These are phyloP conservation scores for Cryomyces minteri DNA, from an alignment of 495 filamentous ascomycete genomes.

Conservation along the genomic window DNA sequence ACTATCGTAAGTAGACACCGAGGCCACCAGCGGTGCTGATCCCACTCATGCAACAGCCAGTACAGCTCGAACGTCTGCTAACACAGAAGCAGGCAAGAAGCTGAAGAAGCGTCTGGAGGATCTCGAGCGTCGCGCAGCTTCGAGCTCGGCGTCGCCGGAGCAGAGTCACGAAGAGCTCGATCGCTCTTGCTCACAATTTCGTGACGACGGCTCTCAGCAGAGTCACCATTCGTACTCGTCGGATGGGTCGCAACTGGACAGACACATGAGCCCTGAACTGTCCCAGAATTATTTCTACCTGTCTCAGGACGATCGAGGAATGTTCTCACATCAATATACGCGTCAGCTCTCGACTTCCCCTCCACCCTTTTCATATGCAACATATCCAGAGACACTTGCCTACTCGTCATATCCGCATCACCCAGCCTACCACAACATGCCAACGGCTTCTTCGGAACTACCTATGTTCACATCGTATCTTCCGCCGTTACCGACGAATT, in stretches of 20 bases:
- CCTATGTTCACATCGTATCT: neutral
- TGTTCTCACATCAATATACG: conserved; percentile 53
- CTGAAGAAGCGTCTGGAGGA: conserved; percentile 95
- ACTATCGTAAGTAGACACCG: conserved; percentile 64
- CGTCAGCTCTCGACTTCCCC: conserved; percentile 50
- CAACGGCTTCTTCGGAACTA: conserved; percentile 34
- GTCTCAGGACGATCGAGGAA: conserved; percentile 23
- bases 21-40: neutral
- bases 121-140: conserved; percentile 79
- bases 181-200: conserved; percentile 26
- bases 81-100: conserved; percentile 63
- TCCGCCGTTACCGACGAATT: conserved; percentile 31
- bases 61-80: conserved; percentile 1
- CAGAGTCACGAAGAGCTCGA: conserved; percentile 35
- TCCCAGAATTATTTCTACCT: neutral
- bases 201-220: conserved; percentile 20
- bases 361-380: conserved; percentile 53
- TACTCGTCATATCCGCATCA: conserved; percentile 44
- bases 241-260: neutral
- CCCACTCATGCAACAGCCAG: neutral
- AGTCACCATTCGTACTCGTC: neutral
- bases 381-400: conserved; percentile 47
- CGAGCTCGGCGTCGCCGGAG: conserved; percentile 56
- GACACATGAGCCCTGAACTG: neutral
- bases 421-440: conserved; percentile 47